A percentile compares a stretch with the other conserved stretches of the same genome.
phyloP scores from a whole-genome alignment of 768 basidiomycete species.

The Steccherinum ochraceum region DNA sequence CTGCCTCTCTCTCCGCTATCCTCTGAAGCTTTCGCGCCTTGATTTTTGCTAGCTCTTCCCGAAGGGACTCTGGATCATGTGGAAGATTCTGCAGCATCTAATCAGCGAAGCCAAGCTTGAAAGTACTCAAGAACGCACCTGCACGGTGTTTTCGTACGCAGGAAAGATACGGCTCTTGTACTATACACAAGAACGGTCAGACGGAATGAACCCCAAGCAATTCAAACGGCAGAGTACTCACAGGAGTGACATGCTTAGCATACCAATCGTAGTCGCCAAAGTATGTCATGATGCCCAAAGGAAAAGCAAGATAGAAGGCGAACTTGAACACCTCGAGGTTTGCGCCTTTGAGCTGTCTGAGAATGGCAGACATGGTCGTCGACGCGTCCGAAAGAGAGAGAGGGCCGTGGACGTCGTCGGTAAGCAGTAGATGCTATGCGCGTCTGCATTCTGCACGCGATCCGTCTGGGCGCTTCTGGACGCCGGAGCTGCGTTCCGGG shows the following conservation, averaged over 20 bases:
- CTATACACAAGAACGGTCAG: conserved; percentile 27
- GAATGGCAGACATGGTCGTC: not conserved
- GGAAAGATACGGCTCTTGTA: conserved; percentile 73
- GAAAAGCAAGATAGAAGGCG: conserved; percentile 78
- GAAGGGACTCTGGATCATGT: conserved; percentile 56
- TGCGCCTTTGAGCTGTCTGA: not conserved
- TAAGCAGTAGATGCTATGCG: too few species aligned
- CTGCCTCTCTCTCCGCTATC: conserved; percentile 39
- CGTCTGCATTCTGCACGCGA: too few species aligned
- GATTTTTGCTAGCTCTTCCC: conserved; percentile 67
- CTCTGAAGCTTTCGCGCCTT: conserved; percentile 51
- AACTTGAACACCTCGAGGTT: conserved; percentile 92
- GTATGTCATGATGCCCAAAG: conserved; percentile 72
- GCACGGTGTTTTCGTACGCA: conserved; percentile 46
- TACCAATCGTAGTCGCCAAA: conserved; percentile 92
- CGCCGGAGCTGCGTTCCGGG: too few species aligned
- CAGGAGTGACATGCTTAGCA: conserved; percentile 66
- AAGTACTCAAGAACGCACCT: conserved; percentile 29
- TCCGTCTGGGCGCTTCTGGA: too few species aligned
- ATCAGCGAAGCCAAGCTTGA: not conserved
- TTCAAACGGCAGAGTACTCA: conserved; percentile 26
- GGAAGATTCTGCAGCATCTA: conserved; percentile 59
- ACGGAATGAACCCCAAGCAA: not conserved
- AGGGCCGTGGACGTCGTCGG: too few species aligned
- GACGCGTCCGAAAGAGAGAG: too few species aligned